Conservation (phyloP, 306 rosid genomes). For the Coriaria nepalensis region DNA sequence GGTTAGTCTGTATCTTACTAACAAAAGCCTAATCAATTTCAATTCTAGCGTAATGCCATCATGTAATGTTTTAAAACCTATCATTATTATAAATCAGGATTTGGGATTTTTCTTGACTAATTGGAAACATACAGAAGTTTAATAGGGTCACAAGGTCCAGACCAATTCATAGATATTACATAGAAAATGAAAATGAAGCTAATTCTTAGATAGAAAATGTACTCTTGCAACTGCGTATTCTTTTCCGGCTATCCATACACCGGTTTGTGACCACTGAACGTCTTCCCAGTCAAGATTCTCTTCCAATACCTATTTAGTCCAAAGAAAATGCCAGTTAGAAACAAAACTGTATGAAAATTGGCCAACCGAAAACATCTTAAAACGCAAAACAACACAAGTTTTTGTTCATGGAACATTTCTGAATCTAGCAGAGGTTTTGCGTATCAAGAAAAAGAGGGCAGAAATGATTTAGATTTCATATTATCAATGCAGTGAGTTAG, state of each 20-base stretch:
- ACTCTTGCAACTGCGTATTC: constrained; percentile 89
- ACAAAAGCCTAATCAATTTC: too few relatives aligned
- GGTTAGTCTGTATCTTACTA: too few relatives aligned
- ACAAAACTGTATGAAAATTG: too few relatives aligned
- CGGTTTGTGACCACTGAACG: constrained; percentile 95
- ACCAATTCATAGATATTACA: too few relatives aligned
- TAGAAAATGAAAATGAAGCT: constrained; percentile 7
- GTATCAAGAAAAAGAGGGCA: constrained; percentile 4
- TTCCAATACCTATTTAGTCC: constrained; percentile 48
- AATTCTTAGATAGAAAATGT: constrained; percentile 72
- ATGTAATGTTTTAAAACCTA: too few relatives aligned
- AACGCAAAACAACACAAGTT: not conserved
- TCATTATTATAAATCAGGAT: too few relatives aligned
- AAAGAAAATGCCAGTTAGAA: too few relatives aligned
- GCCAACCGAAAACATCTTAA: too few relatives aligned
- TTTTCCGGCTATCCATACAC: constrained; percentile 88
- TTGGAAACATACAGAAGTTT: too few relatives aligned
- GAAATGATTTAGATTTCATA: not conserved
- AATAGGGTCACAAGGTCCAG: too few relatives aligned
- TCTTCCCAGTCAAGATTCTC: constrained; percentile 96
- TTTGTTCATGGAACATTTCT: not conserved
- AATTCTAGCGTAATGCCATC: too few relatives aligned
- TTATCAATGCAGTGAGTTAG: not conserved
- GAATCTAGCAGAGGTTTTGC: not conserved
- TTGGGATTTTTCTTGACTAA: too few relatives aligned